Percentiles rank a stretch among this genome's conserved stretches.
Conservation (phyloP, 208 protist species). For the Crithidia thermophila region DNA sequence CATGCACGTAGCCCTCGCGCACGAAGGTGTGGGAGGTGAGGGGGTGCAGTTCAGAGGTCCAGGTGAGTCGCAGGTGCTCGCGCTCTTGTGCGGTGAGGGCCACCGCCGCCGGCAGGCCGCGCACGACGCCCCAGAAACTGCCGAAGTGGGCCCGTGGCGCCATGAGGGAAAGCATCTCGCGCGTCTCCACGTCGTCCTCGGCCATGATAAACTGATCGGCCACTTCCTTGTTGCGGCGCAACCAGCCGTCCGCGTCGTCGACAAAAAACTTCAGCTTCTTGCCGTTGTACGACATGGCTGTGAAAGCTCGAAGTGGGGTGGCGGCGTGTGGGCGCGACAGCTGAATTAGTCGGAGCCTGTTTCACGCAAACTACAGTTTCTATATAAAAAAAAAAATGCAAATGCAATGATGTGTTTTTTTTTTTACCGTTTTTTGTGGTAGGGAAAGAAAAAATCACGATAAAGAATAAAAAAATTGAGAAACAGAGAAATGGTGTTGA, state of each 20-base stretch:
- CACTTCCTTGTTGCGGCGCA: conserved; percentile 48
- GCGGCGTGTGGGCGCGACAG: too few relatives aligned
- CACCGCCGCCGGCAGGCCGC: conserved; percentile 52
- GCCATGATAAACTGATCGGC: conserved; percentile 70
- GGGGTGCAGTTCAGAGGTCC: conserved; percentile 47
- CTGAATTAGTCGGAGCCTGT: too few relatives aligned
- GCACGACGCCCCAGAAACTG: conserved; percentile 83
- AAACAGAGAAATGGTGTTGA: conserved; percentile 1
- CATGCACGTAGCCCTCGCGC: conserved; percentile 70
- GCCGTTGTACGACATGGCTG: conserved; percentile 75
- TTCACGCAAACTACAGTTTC: too few relatives aligned
- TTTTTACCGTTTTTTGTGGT: not conserved
- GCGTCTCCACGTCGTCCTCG: conserved; percentile 71
- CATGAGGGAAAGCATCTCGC: conserved; percentile 61
- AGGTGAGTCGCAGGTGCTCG: conserved; percentile 61
- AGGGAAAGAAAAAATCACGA: conserved; percentile 12
- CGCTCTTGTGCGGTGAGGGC: conserved; percentile 59
- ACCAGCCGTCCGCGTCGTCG: conserved; percentile 66
- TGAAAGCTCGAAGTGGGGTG: too few relatives aligned
- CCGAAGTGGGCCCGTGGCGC: conserved; percentile 47
- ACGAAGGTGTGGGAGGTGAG: conserved; percentile 78
- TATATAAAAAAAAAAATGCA: not conserved
- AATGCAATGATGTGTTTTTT: not conserved
- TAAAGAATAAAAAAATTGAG: conserved; percentile 5
- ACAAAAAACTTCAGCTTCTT: conserved; percentile 81